phyloP scores from a whole-genome alignment of 2,329 filamentous ascomycete genomes.

The Fusarium coffeatum region DNA sequence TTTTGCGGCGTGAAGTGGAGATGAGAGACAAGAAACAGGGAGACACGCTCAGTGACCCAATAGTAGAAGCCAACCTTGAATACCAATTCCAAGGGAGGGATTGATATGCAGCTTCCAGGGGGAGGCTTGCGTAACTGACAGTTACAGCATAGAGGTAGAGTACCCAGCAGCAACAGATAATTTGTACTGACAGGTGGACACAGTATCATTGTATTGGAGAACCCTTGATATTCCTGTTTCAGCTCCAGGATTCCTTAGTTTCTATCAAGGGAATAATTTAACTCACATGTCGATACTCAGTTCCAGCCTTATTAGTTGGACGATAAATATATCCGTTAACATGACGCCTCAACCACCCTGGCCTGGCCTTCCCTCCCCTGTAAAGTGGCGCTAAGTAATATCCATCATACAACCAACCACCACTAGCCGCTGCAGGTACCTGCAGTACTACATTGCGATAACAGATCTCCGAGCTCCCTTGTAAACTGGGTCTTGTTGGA shows the following conservation, averaged over 20 bases:
- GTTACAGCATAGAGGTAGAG: not conserved
- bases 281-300: not conserved
- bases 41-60: not conserved
- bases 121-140: conserved; percentile 6
- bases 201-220: not conserved
- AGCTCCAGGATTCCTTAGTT: not conserved
- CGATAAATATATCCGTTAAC: not conserved
- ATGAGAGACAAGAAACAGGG: conserved; percentile 23
- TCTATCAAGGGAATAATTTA: not conserved
- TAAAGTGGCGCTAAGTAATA: not conserved
- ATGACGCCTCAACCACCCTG: not conserved
- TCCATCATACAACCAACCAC: not conserved
- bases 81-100: conserved; percentile 8
- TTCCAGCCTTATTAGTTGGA: not conserved
- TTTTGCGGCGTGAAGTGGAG: conserved; percentile 13
- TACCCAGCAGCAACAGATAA: not conserved
- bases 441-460: not conserved
- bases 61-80: not conserved
- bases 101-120: conserved; percentile 21
- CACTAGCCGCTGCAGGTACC: not conserved
- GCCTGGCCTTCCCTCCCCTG: not conserved
- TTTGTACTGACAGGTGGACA: not conserved
- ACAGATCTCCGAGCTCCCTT: not conserved
- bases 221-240: not conserved
- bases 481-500: not conserved